Conservation (phyloP, 306 rosid genomes). For the Mimosa pudica region DNA sequence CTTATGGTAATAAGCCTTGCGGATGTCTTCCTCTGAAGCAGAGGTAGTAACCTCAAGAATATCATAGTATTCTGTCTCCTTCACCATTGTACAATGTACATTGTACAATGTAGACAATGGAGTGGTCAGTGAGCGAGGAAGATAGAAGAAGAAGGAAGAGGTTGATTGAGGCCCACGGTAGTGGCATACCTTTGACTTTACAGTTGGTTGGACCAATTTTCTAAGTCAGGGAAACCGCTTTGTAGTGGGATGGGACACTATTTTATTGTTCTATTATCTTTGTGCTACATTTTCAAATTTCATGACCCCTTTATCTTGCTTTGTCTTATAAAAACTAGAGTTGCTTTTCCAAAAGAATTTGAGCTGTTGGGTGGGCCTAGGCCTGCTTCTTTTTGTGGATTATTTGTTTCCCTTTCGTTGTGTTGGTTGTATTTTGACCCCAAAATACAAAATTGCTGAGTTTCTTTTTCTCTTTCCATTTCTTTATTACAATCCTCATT, state of each 20-base stretch:
- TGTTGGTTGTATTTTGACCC: conserved; percentile 11
- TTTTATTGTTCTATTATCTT: conserved; percentile 41
- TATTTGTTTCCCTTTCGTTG: neutral
- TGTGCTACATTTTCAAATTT: neutral
- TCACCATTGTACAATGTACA: conserved; percentile 58
- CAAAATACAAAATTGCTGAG: neutral
- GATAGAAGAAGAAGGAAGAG: conserved; percentile 10
- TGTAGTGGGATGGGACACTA: conserved; percentile 71
- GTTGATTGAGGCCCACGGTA: conserved; percentile 39
- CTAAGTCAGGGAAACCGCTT: conserved; percentile 47
- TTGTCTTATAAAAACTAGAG: neutral
- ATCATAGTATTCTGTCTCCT: conserved; percentile 85
- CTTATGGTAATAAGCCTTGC: conserved; percentile 92
- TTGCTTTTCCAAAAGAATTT: conserved; percentile 3
- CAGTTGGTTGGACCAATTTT: conserved; percentile 60
- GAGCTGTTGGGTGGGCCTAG: conserved; percentile 31
- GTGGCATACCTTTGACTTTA: conserved; percentile 45
- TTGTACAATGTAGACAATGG: neutral
- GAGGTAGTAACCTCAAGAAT: conserved; percentile 67
- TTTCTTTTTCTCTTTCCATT: neutral
- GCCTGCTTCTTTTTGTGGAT: neutral
- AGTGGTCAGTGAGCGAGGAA: conserved; percentile 8
- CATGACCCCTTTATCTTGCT: neutral
- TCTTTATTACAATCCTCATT: neutral
- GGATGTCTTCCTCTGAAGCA: conserved; percentile 79